Conservation (phyloP, 129 eudicot species). For the Kitagawia praeruptora region DNA sequence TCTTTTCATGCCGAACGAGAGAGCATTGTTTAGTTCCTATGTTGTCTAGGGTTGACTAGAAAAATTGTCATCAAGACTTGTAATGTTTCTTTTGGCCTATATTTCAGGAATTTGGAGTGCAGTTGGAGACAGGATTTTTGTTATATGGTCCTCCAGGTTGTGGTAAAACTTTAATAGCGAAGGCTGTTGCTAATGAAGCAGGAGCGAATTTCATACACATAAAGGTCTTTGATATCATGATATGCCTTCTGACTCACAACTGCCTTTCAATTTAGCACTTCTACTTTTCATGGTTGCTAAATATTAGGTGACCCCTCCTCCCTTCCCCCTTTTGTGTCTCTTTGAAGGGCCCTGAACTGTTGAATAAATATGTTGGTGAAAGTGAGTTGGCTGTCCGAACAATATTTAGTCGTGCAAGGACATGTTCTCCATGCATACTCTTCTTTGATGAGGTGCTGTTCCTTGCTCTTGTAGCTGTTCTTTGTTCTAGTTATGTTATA, state of each 20-base stretch:
- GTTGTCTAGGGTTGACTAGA: neutral
- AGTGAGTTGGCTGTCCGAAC: conserved; percentile 85
- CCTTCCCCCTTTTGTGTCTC: neutral
- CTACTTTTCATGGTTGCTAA: neutral
- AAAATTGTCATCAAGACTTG: neutral
- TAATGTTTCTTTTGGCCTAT: neutral
- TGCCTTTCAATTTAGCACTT: neutral
- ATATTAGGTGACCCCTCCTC: neutral
- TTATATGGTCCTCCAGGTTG: conserved; percentile 98
- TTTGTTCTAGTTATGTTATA: neutral
- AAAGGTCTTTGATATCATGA: conserved; percentile 62
- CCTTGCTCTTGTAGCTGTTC: conserved; percentile 1
- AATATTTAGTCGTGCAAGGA: conserved; percentile 87
- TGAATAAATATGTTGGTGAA: conserved; percentile 90
- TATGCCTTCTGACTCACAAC: neutral
- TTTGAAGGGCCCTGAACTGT: conserved; percentile 86
- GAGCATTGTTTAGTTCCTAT: neutral
- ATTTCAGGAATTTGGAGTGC: conserved; percentile 53
- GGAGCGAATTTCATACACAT: conserved; percentile 93
- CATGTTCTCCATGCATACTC: conserved; percentile 86
- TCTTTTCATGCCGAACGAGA: neutral
- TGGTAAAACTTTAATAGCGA: conserved; percentile 88
- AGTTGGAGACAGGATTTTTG: conserved; percentile 68
- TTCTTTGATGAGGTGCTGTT: conserved; percentile 87
- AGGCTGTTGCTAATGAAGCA: conserved; percentile 95